Evolutionary conservation across 78 protist species (phyloP), one percentile per base, ranked within the genome.

Genomic region (Guillardia theta): DNA sequence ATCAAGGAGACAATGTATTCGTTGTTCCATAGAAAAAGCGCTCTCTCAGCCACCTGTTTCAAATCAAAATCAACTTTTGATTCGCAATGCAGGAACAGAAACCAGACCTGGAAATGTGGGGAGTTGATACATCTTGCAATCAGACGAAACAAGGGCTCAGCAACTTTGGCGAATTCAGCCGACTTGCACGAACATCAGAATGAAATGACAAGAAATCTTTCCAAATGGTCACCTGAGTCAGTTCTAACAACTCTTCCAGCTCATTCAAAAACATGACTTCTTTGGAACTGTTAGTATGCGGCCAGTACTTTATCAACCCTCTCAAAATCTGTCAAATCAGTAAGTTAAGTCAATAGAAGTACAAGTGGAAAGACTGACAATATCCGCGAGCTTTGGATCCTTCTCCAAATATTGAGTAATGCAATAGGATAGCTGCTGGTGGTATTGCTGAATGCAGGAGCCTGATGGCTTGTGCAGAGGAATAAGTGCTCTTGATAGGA

Each of bases 361-460:
- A 10, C 58, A 1, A 58, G 80, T 36, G 22, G 6, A 6, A 43
- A 22, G 3, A 22, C 43, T 21, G 9, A 22, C 70, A 43, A 48
- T 24, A 37, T 48, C 93, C 0, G 95, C 58, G n/a, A 96, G 95
- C 54, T 93, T 88, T 9, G 94, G 94, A 48, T 96, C 98, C 88
- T 97, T 97, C 58, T 97, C 98, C 10, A 97, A 46, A 83, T 97
- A 97, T 92, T 97, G 98, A 19, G 96, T 96, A 27, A 97, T 96
- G 95, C 98, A 97, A 77, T 97, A 97, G 39, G 97, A 94, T 36
- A 97, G 95, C 64, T 96, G 97, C 48, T 96, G 96, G 94, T 97
- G 97, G 95, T 94, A 97, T 80, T 80, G 90, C 90, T 39, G 48
- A 30, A 80, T 44, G 48, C 90, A 80, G 44, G 53, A 33, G 83